These are phyloP conservation scores for Borovskyia barvae DNA, from an alignment of 208 protist species.

Conservation along the genomic window DNA sequence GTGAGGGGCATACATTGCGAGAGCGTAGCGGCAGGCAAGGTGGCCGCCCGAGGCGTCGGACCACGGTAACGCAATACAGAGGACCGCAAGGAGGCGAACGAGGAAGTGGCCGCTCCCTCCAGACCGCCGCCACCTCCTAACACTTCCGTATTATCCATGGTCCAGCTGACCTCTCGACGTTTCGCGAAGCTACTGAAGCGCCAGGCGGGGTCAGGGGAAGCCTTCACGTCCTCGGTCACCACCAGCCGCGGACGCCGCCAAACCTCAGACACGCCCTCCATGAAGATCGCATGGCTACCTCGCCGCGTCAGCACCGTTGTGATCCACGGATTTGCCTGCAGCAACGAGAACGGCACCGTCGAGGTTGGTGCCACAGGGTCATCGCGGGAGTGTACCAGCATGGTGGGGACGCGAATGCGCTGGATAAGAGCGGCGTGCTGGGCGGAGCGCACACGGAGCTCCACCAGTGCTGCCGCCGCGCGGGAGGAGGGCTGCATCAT, in stretches of 20 bases:
- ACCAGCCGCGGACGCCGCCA: constrained; percentile 21
- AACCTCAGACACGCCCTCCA: constrained; percentile 23
- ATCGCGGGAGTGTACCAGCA: constrained; percentile 42
- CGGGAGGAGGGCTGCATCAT: no score
- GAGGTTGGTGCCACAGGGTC: constrained; percentile 33
- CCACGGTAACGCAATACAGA: no score
- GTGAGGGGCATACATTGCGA: no score
- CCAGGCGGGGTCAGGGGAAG: neutral
- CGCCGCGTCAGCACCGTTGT: constrained; percentile 47
- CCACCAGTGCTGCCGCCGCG: constrained; percentile 29
- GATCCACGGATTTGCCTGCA: constrained; percentile 33
- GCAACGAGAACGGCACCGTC: constrained; percentile 29
- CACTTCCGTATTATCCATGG: no score
- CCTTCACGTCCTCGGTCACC: constrained; percentile 2
- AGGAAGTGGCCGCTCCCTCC: no score
- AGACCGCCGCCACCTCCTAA: no score
- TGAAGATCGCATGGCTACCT: constrained; percentile 39
- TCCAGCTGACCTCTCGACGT: no score
- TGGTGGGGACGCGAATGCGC: constrained; percentile 33
- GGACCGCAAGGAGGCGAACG: no score
- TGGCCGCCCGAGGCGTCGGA: no score
- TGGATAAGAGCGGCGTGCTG: constrained; percentile 31
- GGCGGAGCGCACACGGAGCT: constrained; percentile 24
- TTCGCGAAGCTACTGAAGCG: no score
- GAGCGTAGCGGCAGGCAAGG: no score